These are phyloP conservation scores for Kwoniella heveanensis DNA, from an alignment of 768 basidiomycete species.

Conservation along the genomic window DNA sequence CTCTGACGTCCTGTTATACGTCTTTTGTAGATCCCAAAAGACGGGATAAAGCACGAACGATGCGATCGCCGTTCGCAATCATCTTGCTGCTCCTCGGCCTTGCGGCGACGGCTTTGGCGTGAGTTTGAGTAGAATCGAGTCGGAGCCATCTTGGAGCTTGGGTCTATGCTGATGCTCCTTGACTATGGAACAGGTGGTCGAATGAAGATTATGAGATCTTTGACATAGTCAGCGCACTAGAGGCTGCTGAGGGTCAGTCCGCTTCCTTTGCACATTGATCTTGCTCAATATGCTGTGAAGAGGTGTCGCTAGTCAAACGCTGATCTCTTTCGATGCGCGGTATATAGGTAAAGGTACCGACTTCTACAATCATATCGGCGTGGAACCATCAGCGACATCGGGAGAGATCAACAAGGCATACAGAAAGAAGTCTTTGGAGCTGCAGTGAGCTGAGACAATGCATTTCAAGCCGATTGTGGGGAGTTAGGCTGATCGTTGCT, in stretches of 20 bases:
- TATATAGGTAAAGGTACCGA: constrained; percentile 76
- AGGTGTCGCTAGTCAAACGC: background rate
- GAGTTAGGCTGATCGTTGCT: background rate
- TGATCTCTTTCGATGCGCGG: background rate
- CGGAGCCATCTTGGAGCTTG: too few relatives aligned
- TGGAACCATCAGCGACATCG: constrained; percentile 66
- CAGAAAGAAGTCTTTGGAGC: constrained; percentile 80
- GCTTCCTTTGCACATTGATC: background rate
- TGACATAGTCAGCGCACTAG: constrained; percentile 80
- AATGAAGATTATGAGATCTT: constrained; percentile 97
- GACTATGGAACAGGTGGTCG: constrained; percentile 29
- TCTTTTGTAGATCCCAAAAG: too few relatives aligned
- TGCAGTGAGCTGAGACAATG: constrained; percentile 70
- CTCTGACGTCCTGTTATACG: too few relatives aligned
- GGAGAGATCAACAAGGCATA: constrained; percentile 85
- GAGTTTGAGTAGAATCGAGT: background rate
- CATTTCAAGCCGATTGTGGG: background rate
- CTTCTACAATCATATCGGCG: constrained; percentile 92
- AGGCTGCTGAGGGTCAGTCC: constrained; percentile 71
- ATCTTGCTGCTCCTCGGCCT: background rate
- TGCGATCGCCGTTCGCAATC: background rate
- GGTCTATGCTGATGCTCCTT: constrained; percentile 1
- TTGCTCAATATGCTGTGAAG: too few relatives aligned
- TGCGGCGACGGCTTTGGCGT: constrained; percentile 6
- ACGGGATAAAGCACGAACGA: background rate